Base-by-base conservation (phyloP, 345 rosid genomes). In the Sapria himalayana region DNA sequence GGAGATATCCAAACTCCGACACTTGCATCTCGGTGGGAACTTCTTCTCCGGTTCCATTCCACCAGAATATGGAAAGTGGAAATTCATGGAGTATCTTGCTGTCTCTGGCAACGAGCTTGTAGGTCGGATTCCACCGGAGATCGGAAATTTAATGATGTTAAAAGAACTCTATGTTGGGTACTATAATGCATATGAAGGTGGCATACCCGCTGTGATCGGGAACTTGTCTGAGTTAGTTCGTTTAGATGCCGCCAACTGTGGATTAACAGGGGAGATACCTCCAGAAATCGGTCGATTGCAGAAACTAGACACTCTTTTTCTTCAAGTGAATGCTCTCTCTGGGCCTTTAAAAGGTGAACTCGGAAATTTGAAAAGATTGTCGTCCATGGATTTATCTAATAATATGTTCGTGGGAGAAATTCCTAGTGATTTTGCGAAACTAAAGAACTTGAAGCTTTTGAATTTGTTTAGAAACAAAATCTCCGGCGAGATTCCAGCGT, bases 11-110 rank as follows among this genome's bases (percentile, higher is more conserved):
- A 72, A 61, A 51, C 73, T 86, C 48, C 76, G 70, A 0, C 89
- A 81, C 45, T 58, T 86, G 3, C 94, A 86, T 41, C 78, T 81
- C 31, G 94, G 97, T 1, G 94, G 94, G 0, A 86, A 78, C 79
- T 86, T 55, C 38, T 86, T 81, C 59, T 7, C 46, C 22, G 94
- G 92, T 11, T 45, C 19, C 48, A 78, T 86, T 62, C 97, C 89
- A 0, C n/a, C 71, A 0, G 75, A 61, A 32, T 86, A 75, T 46
- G 89, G 93, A 46, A 40, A 48, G 17, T 89, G 91, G 92, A 62
- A 63, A 42, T 64, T 33, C 35, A 55, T 86, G 0, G 77, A 86
- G 54, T 86, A 81, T 20, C 13, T 86, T 5, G 85, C 92, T 0
- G 63, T 86, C 20, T 78, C 86, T 22, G 97, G 89, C 0, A 78